phyloP scores from a whole-genome alignment of 148 eudicot genomes.

The Persicaria maculosa region DNA sequence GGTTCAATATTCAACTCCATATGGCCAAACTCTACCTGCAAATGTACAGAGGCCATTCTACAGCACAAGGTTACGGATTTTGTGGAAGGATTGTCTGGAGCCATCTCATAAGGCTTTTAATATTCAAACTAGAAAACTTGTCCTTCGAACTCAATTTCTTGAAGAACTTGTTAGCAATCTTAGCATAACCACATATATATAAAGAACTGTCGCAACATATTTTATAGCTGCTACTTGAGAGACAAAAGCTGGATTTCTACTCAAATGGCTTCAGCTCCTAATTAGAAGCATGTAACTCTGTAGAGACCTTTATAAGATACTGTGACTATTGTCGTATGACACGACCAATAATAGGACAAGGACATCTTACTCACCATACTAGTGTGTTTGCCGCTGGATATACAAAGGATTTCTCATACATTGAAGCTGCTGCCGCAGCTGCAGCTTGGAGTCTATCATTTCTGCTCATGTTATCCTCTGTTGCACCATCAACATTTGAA shows the following conservation, averaged over 20 bases:
- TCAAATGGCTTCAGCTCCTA: neutral
- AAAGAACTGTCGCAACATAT: too few species aligned
- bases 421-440: slow-evolving; percentile 82
- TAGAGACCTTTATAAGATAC: neutral
- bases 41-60: too few species aligned
- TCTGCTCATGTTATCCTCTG: slow-evolving; percentile 33
- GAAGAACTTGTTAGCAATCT: too few species aligned
- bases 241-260: neutral
- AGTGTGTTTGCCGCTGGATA: slow-evolving; percentile 64
- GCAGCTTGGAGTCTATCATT: slow-evolving; percentile 78
- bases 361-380: slow-evolving; percentile 45
- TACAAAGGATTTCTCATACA: slow-evolving; percentile 83
- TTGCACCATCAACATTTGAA: slow-evolving; percentile 33
- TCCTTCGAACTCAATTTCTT: too few species aligned
- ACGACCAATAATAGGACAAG: neutral
- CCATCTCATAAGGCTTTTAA: too few species aligned
- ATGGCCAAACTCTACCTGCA: neutral
- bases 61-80: too few species aligned
- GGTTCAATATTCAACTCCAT: neutral
- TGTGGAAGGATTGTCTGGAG: too few species aligned
- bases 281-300: too few species aligned
- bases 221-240: neutral
- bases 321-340: neutral
- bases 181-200: too few species aligned
- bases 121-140: too few species aligned